Evolutionary conservation across 2,329 filamentous ascomycete species (phyloP), one percentile per base, ranked within the genome.

Genomic region (Bretziella fagacearum): DNA sequence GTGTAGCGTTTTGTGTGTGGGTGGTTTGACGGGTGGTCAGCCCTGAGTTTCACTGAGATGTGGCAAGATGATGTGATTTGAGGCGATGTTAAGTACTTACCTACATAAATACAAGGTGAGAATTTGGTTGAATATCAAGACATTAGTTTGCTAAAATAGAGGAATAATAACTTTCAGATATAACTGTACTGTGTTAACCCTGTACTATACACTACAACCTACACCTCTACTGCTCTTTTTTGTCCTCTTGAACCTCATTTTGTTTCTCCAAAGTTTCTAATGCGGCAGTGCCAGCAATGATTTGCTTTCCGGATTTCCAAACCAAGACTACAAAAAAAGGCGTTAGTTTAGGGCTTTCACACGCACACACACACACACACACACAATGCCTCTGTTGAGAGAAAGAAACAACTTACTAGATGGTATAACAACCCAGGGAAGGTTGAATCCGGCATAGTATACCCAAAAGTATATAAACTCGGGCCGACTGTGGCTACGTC

Each of bases 401-500:
- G 20, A 10, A 33, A 33, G 11, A 32, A 13, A 33, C 11, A 32
- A 26, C 41, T 44, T 44, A 48, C 46, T 36, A 10, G 20, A 35
- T 39, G 48, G 48, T 29, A 50, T 25, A 17, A 43, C 20, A 3
- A 40, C 48, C 76, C 76, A 80, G 0, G 74, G 72, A 13, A 67
- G 56, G 55, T 80, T 80, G 57, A 77, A 70, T 2, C 69, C 70
- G 4, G 73, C 62, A 51, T 75, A 79, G 54, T 79, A 80, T 15
- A 73, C 62, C 74, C 74, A 79, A 54, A 71, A 77, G 54, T 80
- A 80, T 25, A 72, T 56, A 18, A 64, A 60, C 59, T 79, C 76
- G 1, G 75, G 75, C 20, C 76, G 66, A 53, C 70, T 74, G 55
- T 74, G 71, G 17, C 62, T 62, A 18, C 64, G 58, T 2, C 67